Conservation (phyloP, 768 basidiomycete species). For the Inosperma sp. region DNA sequence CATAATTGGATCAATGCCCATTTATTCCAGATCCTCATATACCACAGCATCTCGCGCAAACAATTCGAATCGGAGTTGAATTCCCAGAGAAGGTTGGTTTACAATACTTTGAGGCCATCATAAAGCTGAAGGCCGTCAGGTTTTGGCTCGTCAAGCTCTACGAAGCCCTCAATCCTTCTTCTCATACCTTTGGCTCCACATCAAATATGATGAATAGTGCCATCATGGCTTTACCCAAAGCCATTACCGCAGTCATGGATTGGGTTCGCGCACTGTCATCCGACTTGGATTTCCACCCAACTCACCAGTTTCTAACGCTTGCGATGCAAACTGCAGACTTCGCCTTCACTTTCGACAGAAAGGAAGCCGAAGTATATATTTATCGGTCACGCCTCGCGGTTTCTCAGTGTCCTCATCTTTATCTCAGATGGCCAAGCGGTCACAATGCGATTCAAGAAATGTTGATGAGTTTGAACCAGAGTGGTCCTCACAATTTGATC, state of each 20-base stretch:
- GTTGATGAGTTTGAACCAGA: slow-evolving; percentile 25
- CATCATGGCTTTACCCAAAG: slow-evolving; percentile 38
- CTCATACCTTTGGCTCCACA: slow-evolving; percentile 41
- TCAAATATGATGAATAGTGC: slow-evolving; percentile 29
- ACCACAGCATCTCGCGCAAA: slow-evolving; percentile 29
- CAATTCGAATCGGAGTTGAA: slow-evolving; percentile 11
- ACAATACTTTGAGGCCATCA: neutral
- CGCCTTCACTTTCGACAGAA: slow-evolving; percentile 35
- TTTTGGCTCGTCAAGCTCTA: slow-evolving; percentile 46
- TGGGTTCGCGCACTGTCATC: slow-evolving; percentile 46
- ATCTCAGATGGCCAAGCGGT: slow-evolving; percentile 14
- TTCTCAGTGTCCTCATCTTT: slow-evolving; percentile 10
- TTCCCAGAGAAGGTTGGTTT: slow-evolving; percentile 18
- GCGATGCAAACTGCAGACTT: slow-evolving; percentile 36
- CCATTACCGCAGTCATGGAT: slow-evolving; percentile 34
- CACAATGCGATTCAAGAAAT: slow-evolving; percentile 22
- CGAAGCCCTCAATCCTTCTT: slow-evolving; percentile 46
- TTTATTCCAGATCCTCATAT: slow-evolving; percentile 47
- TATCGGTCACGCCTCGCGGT: slow-evolving; percentile 28
- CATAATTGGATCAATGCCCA: slow-evolving; percentile 41
- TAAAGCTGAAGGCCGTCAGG: slow-evolving; percentile 23
- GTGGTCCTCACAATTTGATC: slow-evolving; percentile 22
- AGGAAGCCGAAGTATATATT: slow-evolving; percentile 33
- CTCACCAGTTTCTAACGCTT: slow-evolving; percentile 35
- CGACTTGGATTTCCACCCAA: slow-evolving; percentile 23